Base-by-base conservation (phyloP, 208 protist species). In the Crithidia expoeki region DNA sequence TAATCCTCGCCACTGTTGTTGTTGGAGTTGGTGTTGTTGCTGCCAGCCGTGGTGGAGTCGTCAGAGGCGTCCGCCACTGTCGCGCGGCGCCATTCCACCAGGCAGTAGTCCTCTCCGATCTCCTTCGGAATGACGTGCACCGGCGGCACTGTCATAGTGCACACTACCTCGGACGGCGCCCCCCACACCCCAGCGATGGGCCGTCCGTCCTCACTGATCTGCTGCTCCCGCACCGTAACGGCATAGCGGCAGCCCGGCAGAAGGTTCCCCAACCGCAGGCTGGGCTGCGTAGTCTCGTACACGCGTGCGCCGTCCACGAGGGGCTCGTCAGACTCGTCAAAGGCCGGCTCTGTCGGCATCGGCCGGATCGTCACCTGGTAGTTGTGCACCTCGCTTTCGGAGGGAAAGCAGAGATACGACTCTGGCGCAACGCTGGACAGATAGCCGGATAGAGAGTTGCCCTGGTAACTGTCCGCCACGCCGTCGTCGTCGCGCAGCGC, bases 71-170 rank as follows among this genome's bases (percentile, higher is more conserved):
- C 64, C 5, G 72, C 65, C 50, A 40, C 36, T n/a, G 27, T 12
- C 9, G 82, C 47, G 4, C 92, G 92, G 28, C 72, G 74, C 92
- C 93, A 97, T 55, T 88, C 83, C 12, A 97, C 67, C 27, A 91
- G 59, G 68, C 89, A 94, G 76, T 95, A 97, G 72, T 96, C 81
- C 79, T 97, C 93, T 38, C 91, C 91, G 63, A 97, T 96, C 80
- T 97, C 89, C 42, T 89, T 68, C 17, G 89, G 90, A 10, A 83
- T 46, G 11, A 97, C 77, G 25, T 68, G 68, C 69, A 96, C 87
- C 23, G 85, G 75, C 40, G 90, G 74, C 28, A 94, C 77, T 30
- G 92, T 96, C 72, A 95, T 79, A 36, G 91, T 80, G 46, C 81
- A 83, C 44, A 70, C 46, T 27, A 76, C 60, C 63, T 84, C 74